These are phyloP conservation scores for Candida mesenterica DNA, from an alignment of 1,139 yeast genomes.

Conservation along the genomic window DNA sequence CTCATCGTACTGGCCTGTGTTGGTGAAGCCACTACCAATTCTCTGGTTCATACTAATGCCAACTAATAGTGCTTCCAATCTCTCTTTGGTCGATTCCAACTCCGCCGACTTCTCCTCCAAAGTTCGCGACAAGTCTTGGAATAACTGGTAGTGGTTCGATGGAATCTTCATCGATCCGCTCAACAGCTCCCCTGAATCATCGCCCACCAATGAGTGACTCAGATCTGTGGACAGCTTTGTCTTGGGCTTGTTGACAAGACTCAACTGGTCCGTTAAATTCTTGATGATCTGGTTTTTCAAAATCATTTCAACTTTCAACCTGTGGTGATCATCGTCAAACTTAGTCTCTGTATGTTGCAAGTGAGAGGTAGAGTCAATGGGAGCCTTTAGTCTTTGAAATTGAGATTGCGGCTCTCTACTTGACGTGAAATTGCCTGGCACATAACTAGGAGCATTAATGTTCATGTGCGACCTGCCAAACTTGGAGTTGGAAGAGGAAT, in stretches of 20 bases:
- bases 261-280: constrained; percentile 33
- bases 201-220: background rate
- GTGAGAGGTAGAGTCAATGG: no score
- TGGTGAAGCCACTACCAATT: constrained; percentile 30
- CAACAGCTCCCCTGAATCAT: constrained; percentile 1
- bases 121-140: constrained; percentile 49
- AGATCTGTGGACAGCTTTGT: constrained; percentile 10
- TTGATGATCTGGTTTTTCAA: constrained; percentile 36
- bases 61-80: constrained; percentile 61
- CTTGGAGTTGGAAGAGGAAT: background rate
- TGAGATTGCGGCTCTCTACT: background rate
- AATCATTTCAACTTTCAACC: constrained; percentile 32
- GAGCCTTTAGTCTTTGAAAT: background rate
- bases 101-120: constrained; percentile 53
- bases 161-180: constrained; percentile 27
- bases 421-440: constrained; percentile 16
- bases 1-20: constrained; percentile 62
- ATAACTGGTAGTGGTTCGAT: constrained; percentile 45
- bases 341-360: no score
- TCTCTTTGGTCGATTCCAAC: constrained; percentile 55
- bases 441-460: constrained; percentile 32
- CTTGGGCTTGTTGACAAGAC: constrained; percentile 16
- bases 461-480: constrained; percentile 15
- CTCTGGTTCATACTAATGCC: constrained; percentile 26
- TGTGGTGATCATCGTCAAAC: constrained; percentile 22